Evolutionary conservation across 495 filamentous ascomycete species (phyloP).

Genomic region (Aspergillus hancockii): DNA sequence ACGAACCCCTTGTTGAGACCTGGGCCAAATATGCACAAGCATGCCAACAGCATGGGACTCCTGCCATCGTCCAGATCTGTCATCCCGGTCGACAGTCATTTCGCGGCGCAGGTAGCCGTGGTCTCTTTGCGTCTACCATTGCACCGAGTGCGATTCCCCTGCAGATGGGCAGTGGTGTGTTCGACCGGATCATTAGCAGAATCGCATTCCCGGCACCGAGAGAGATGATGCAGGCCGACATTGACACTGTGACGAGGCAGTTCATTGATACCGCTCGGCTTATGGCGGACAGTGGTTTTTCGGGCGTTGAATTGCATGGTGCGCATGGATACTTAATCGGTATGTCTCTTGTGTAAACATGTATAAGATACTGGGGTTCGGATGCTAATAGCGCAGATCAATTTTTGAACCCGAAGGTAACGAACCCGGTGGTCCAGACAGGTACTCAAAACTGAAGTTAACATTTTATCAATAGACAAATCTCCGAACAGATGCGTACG

Average conservation of each 20-base stretch:
- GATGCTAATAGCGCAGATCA: constrained; percentile 33
- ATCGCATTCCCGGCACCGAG: constrained; percentile 44
- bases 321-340: constrained; percentile 62
- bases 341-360: constrained; percentile 24
- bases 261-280: constrained; percentile 51
- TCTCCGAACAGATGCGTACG: constrained; percentile 49
- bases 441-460: neutral
- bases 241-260: constrained; percentile 43
- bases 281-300: constrained; percentile 53
- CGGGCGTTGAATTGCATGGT: constrained; percentile 57
- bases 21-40: constrained; percentile 52
- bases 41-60: constrained; percentile 47
- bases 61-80: constrained; percentile 55
- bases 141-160: constrained; percentile 50
- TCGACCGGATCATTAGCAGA: constrained; percentile 35
- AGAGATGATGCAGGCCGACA: constrained; percentile 52
- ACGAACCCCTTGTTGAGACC: constrained; percentile 29
- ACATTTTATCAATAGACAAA: constrained; percentile 35
- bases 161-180: constrained; percentile 34
- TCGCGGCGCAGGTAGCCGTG: constrained; percentile 42
- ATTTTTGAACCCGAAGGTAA: constrained; percentile 44
- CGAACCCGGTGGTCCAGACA: neutral
- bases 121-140: constrained; percentile 45
- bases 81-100: constrained; percentile 61
- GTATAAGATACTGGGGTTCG: neutral